Evolutionary conservation across 2,329 filamentous ascomycete species (phyloP), one percentile per base, ranked within the genome.

Genomic region (Penicillium frequentans): DNA sequence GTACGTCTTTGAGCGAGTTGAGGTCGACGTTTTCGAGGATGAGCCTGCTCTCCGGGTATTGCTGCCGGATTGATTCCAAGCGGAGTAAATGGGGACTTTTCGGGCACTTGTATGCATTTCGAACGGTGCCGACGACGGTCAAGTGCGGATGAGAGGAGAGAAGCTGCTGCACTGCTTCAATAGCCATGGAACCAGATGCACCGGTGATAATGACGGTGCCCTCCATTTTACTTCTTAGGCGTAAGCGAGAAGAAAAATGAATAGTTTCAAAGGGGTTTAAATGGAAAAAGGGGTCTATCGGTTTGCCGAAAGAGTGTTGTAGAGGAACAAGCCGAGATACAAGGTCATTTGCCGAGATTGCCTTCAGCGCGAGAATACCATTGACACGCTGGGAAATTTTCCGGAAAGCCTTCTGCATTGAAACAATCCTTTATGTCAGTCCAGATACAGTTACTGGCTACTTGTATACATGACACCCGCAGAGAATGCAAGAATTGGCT

Each of bases 121-220:
- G 43, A 8, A 57, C 43, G 14, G 57, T 59, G 23, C 50, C 50
- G 19, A 59, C 7, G 14, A 56, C 19, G 3, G 27, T 53, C 9
- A 51, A 24, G 4, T 43, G 42, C 8, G 57, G 16, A 19, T 54
- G 29, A 2, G 23, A 27, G 13, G 37, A 49, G 7, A 59, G 43
- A 14, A 59, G n/a, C 19, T 59, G 54, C 24, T 57, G 55, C 14
- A 59, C 27, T 0, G 57, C 55, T 43, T 53, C 31, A 21, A 57
- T 16, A 1, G 54, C 57, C 11, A 59, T 35, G 0, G 57, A 59
- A 27, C 57, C 54, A 3, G 55, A 49, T 13, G 55, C 57, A 6
- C 57, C 57, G 14, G 57, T 59, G 24, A 59, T 54, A 9, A 59
- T 39, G 1, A 59, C 26, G 8, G 57, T 57, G 0, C 46, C 54